Evolutionary conservation across 331 rosid species (phyloP), one percentile per base, ranked within the genome.

Genomic region (Quercus lobata): DNA sequence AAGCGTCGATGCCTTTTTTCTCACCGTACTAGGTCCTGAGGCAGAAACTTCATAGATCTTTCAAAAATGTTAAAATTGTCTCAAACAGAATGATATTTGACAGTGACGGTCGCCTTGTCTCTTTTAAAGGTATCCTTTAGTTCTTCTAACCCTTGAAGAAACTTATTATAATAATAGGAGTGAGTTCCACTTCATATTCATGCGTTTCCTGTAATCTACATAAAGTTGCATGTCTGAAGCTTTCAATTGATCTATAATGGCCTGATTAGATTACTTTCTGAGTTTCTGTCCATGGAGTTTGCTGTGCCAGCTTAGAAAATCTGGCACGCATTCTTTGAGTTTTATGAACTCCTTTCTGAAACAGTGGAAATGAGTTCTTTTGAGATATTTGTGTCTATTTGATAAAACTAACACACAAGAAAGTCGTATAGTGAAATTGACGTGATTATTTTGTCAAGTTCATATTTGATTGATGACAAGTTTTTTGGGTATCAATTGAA

Each of bases 81-180:
- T 92, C 97, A 46, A 94, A 94, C 86, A 86, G 90, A 83, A 94
- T 92, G 98, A 88, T 86, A 57, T 94, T 94, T 74, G 82, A 91
- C 66, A 89, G 89, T 41, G 75, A 79, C 19, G 94, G 97, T 29
- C 54, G 9, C 80, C 97, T 92, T 57, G 79, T 89, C 79, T 83
- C 97, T 52, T 92, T 94, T 77, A 90, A 90, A 93, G 98, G 98
- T 94, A 84, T 72, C 76, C 44, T 55, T 78, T 14, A 37, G 30
- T 77, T 41, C 41, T 80, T 77, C 52, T 35, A 46, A 73, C 25
- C 71, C 18, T 55, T 5, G 60, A 16, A 7, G 69, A 4, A 27
- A 16, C 18, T 49, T 49, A 7, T 35, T 12, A 15, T 37, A 65
- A 17, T 54, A 4, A 25, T 54, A 41, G 74, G 41, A 37, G 46